Conservation (phyloP, 2,329 filamentous ascomycete genomes). For the Microdochium trichocladiopsis region DNA sequence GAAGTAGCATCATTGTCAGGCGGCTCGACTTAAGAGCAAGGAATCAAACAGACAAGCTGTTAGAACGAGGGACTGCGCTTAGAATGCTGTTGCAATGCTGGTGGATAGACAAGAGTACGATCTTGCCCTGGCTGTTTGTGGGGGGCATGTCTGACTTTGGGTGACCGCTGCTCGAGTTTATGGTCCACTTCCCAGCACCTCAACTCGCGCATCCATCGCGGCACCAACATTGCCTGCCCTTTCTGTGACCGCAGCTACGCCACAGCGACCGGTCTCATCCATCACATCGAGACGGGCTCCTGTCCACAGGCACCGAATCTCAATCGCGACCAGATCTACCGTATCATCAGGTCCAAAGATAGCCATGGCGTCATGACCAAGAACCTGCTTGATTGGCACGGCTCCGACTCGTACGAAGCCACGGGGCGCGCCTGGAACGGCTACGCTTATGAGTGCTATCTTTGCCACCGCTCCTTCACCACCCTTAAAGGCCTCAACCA, state of each 20-base stretch:
- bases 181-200: slow-evolving; percentile 52
- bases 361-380: slow-evolving; percentile 40
- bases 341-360: slow-evolving; percentile 36
- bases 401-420: slow-evolving; percentile 25
- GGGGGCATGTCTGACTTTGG: too few species aligned
- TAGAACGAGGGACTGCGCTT: too few species aligned
- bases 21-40: too few species aligned
- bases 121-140: too few species aligned
- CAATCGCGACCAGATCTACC: slow-evolving; percentile 40
- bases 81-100: too few species aligned
- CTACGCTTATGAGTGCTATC: slow-evolving; percentile 39
- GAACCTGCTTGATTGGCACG: slow-evolving; percentile 39
- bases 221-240: slow-evolving; percentile 38
- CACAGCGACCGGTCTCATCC: slow-evolving; percentile 43
- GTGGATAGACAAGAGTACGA: too few species aligned
- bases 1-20: too few species aligned
- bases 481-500: slow-evolving; percentile 30
- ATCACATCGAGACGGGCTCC: slow-evolving; percentile 49
- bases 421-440: slow-evolving; percentile 37
- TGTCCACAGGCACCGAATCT: slow-evolving; percentile 38
- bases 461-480: slow-evolving; percentile 41
- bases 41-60: too few species aligned
- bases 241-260: slow-evolving; percentile 42
- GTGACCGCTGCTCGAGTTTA: too few species aligned
- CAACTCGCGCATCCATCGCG: slow-evolving; percentile 42